Evolutionary conservation across 345 rosid species (phyloP).

Genomic region (Ceriops zippeliana): DNA sequence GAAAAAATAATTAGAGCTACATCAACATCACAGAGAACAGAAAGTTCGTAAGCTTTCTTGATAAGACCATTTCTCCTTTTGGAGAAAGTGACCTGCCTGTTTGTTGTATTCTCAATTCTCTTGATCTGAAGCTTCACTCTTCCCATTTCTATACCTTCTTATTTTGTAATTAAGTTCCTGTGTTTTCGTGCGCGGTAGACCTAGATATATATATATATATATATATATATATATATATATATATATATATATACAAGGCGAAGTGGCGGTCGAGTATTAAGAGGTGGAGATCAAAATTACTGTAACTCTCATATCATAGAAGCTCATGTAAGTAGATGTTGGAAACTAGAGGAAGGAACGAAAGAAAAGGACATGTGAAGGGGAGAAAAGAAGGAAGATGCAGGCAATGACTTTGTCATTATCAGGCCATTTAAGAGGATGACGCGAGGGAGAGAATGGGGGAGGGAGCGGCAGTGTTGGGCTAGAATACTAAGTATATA

Average conservation of each 20-base stretch:
- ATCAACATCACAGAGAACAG: constrained; percentile 30
- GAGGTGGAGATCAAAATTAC: neutral
- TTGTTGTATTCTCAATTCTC: constrained; percentile 25
- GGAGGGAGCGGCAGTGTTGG: neutral
- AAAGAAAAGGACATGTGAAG: neutral
- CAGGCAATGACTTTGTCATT: constrained; percentile 24
- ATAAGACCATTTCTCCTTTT: constrained; percentile 24
- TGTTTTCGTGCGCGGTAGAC: neutral
- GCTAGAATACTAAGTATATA: neutral
- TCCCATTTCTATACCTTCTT: constrained; percentile 12
- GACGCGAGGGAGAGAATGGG: constrained; percentile 16
- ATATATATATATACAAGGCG: neutral
- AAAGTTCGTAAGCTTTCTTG: constrained; percentile 29
- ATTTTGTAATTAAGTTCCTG: neutral
- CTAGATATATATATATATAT: no score
- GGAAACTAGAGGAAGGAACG: neutral
- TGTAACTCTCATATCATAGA: neutral
- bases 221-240: neutral
- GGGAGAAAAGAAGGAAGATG: neutral
- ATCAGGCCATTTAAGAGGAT: constrained; percentile 24
- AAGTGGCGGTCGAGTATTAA: no score
- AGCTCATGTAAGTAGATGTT: neutral
- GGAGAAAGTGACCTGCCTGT: constrained; percentile 27
- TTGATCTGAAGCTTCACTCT: constrained; percentile 24
- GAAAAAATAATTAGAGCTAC: constrained; percentile 27